A percentile compares a stretch with the other conserved stretches of the same genome.
Evolutionary conservation across 495 filamentous ascomycete genomes (phyloP).

Genomic region (Pseudotulostoma volvatum): DNA sequence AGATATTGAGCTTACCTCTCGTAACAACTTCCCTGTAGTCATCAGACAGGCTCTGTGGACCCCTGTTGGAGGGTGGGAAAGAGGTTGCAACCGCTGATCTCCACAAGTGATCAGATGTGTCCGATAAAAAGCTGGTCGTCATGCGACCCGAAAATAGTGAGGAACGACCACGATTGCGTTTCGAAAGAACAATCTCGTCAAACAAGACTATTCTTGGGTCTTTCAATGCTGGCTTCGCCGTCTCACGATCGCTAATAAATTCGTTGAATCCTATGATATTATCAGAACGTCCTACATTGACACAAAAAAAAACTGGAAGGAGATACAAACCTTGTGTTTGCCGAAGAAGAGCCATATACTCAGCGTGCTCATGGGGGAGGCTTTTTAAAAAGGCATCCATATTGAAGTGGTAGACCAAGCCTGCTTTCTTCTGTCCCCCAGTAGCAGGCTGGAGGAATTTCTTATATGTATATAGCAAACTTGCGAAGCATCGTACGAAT

Average conservation of each 20-base stretch:
- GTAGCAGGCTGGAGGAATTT: constrained; percentile 61
- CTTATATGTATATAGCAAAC: constrained; percentile 89
- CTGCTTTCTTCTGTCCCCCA: constrained; percentile 70
- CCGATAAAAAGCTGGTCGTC: constrained; percentile 56
- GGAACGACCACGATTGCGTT: constrained; percentile 65
- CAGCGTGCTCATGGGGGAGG: constrained; percentile 76
- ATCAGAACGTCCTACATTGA: neutral
- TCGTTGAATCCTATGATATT: constrained; percentile 66
- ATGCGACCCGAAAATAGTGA: constrained; percentile 34
- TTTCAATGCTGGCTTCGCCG: constrained; percentile 26
- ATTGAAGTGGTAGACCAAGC: constrained; percentile 81
- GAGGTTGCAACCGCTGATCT: constrained; percentile 65
- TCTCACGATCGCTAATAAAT: constrained; percentile 85
- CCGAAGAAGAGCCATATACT: constrained; percentile 73
- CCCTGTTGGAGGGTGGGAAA: constrained; percentile 46
- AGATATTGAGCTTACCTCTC: constrained; percentile 36
- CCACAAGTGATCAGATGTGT: constrained; percentile 87
- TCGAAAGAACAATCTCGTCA: constrained; percentile 88
- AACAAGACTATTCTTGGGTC: constrained; percentile 71
- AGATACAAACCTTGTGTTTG: constrained; percentile 68
- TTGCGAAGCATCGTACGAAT: constrained; percentile 87
- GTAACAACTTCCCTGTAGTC: constrained; percentile 43
- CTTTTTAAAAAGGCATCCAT: constrained; percentile 86
- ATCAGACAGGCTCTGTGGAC: constrained; percentile 40
- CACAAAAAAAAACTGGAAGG: constrained; percentile 1